Percentiles rank a stretch among this genome's conserved stretches.
Evolutionary conservation across 805 yeast genomes (phyloP).

Genomic region (Yarrowia sp.): DNA sequence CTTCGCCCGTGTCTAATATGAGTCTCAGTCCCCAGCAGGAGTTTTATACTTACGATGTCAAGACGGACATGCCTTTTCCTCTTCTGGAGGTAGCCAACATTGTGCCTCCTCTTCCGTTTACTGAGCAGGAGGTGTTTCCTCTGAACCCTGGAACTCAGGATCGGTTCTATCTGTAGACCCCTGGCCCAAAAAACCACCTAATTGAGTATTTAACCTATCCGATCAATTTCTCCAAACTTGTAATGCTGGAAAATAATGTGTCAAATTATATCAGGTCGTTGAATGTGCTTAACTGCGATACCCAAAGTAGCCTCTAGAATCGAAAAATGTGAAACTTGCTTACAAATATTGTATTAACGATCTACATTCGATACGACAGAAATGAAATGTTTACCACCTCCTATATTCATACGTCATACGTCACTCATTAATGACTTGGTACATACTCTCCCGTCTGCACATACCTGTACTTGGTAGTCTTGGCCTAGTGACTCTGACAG

Average conservation of each 20-base stretch:
- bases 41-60: constrained; percentile 6
- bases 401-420: background rate
- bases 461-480: background rate
- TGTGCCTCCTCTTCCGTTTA: background rate
- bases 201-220: background rate
- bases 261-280: background rate
- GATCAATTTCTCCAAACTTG: background rate
- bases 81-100: background rate
- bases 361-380: too few species aligned
- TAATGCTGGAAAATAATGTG: background rate
- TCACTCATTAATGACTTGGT: too few species aligned
- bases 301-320: background rate
- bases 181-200: background rate
- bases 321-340: too few species aligned
- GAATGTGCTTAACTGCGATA: background rate
- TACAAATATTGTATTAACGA: too few species aligned
- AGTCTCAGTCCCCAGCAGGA: constrained; percentile 3
- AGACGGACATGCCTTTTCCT: background rate
- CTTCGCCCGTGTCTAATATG: background rate
- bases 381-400: too few species aligned
- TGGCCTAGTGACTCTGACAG: too few species aligned
- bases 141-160: background rate
- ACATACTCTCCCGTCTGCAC: too few species aligned
- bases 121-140: background rate
- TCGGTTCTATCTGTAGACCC: background rate